These are phyloP conservation scores for Fremontodendron californicum DNA, from an alignment of 345 rosid species.

Conservation along the genomic window DNA sequence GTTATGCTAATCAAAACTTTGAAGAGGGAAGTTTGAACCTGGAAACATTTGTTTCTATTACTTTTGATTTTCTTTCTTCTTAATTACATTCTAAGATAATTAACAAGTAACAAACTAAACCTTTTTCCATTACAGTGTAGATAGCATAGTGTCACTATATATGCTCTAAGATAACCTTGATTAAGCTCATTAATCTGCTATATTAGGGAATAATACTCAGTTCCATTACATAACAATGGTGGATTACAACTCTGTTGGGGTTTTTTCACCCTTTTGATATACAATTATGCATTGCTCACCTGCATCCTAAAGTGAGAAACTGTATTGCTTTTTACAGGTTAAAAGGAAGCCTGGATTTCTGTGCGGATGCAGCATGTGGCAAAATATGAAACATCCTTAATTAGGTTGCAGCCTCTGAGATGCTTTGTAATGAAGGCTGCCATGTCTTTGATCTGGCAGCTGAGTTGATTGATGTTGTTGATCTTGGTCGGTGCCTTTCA, in stretches of 20 bases:
- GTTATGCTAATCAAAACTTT: not conserved
- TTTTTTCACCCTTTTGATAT: slow-evolving; percentile 2
- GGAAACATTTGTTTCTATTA: not conserved
- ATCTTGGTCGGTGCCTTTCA: slow-evolving; percentile 49
- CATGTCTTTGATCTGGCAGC: slow-evolving; percentile 59
- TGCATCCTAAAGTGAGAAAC: slow-evolving; percentile 9
- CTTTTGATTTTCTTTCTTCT: too few species aligned
- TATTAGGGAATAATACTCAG: not conserved
- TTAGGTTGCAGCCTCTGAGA: slow-evolving; percentile 62
- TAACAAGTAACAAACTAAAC: not conserved
- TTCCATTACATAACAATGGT: slow-evolving; percentile 16
- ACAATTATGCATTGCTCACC: slow-evolving; percentile 16
- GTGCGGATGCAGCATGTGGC: not conserved
- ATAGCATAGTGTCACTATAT: too few species aligned
- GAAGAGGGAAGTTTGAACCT: not conserved
- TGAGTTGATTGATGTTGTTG: slow-evolving; percentile 36
- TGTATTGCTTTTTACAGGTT: slow-evolving; percentile 4
- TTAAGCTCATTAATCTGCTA: not conserved
- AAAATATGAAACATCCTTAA: slow-evolving; percentile 9
- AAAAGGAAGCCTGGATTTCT: not conserved
- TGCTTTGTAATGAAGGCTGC: slow-evolving; percentile 89
- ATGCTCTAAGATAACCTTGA: not conserved
- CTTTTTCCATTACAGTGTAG: not conserved
- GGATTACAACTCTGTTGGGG: slow-evolving; percentile 12
- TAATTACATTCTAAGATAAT: too few species aligned